Evolutionary conservation across 1,284 basidiomycete genomes (phyloP).

Genomic region (Ceratobasidium sp.): DNA sequence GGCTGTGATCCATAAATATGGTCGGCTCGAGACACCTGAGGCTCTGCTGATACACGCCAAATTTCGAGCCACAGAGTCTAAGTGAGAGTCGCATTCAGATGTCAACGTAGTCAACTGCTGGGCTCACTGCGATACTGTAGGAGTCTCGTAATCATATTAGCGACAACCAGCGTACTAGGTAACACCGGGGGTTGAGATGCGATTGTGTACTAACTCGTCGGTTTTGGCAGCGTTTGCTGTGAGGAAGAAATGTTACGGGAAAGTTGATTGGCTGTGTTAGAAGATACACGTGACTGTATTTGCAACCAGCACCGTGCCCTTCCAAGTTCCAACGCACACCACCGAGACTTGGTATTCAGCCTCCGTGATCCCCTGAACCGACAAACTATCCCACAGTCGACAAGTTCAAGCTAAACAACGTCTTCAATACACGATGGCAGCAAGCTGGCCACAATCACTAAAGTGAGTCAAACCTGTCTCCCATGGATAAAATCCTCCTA

Average conservation of each 20-base stretch:
- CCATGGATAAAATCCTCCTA: neutral
- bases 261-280: neutral
- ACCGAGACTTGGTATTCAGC: conserved; percentile 4
- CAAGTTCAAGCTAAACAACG: neutral
- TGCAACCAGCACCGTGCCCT: neutral
- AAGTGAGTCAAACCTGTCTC: conserved; percentile 30
- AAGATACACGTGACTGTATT: conserved; percentile 11
- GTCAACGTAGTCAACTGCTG: neutral
- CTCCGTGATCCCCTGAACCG: neutral
- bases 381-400: neutral
- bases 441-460: conserved; percentile 43
- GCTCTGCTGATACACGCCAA: neutral
- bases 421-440: conserved; percentile 22
- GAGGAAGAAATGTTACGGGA: neutral
- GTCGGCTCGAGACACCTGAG: neutral
- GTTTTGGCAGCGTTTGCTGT: neutral
- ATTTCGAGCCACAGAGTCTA: conserved; percentile 6
- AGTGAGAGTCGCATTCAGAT: neutral
- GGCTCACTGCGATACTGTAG: neutral
- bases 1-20: neutral
- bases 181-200: neutral
- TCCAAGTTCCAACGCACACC: conserved; percentile 38
- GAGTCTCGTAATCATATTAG: neutral
- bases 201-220: neutral
- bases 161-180: neutral